Conservation (phyloP, 1,139 yeast species). For the Blastobotrys petasosporus region DNA sequence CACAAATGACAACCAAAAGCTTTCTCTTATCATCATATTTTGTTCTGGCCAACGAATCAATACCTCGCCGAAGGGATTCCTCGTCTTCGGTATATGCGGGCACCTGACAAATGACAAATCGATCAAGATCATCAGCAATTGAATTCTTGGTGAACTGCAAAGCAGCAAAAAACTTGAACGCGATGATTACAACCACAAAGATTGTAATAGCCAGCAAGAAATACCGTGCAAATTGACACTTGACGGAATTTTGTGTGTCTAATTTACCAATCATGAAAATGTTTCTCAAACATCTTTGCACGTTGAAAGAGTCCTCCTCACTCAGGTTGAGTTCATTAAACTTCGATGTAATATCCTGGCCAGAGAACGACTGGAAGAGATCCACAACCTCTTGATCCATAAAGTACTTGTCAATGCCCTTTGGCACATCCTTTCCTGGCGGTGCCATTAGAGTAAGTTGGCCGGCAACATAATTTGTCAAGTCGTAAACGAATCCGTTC, state of each 20-base stretch:
- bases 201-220: conserved; percentile 38
- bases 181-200: conserved; percentile 35
- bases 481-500: conserved; percentile 36
- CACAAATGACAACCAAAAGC: conserved; percentile 37
- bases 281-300: conserved; percentile 34
- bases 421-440: conserved; percentile 25
- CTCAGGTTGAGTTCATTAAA: conserved; percentile 27
- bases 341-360: conserved; percentile 34
- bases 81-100: conserved; percentile 43
- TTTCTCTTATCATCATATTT: conserved; percentile 40
- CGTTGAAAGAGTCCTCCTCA: conserved; percentile 24
- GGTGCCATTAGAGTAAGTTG: conserved; percentile 33
- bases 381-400: conserved; percentile 29
- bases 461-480: conserved; percentile 36
- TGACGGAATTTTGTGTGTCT: conserved; percentile 36
- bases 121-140: conserved; percentile 36
- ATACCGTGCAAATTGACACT: conserved; percentile 38
- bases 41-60: conserved; percentile 38
- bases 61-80: conserved; percentile 38
- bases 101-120: conserved; percentile 39
- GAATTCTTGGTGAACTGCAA: conserved; percentile 34
- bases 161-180: conserved; percentile 38
- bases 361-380: conserved; percentile 33
- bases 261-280: conserved; percentile 38
- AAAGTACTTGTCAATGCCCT: conserved; percentile 28